Conservation (phyloP, 306 rosid species). For the Acacia melanoxylon region DNA sequence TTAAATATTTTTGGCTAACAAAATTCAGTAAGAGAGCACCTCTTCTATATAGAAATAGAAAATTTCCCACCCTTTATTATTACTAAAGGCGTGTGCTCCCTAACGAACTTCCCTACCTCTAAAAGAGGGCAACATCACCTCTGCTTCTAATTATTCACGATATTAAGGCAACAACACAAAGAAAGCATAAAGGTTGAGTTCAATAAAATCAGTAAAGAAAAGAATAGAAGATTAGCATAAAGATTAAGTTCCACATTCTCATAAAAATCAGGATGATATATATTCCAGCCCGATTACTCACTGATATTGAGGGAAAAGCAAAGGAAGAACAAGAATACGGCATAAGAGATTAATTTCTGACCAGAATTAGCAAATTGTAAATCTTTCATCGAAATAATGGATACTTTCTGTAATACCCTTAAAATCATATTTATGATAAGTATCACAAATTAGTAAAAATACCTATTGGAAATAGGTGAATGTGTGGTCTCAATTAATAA, state of each 20-base stretch:
- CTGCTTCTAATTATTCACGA: neutral
- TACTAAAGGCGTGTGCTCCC: neutral
- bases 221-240: neutral
- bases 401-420: too few relatives aligned
- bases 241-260: constrained; percentile 5
- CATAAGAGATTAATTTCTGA: neutral
- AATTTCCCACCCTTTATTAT: neutral
- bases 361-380: constrained; percentile 17
- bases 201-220: neutral
- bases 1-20: neutral
- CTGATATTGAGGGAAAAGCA: neutral
- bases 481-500: too few relatives aligned
- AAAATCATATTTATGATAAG: too few relatives aligned
- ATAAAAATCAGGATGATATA: constrained; percentile 1
- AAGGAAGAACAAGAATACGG: constrained; percentile 15
- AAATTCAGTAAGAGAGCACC: neutral
- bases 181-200: neutral
- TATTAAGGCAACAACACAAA: neutral
- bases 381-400: constrained; percentile 9
- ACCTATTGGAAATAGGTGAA: too few relatives aligned
- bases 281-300: constrained; percentile 7
- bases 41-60: neutral
- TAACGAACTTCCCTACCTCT: neutral
- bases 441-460: too few relatives aligned
- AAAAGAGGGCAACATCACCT: neutral